These are phyloP conservation scores for Ogataea naganishii DNA, from an alignment of 805 yeast genomes.

Conservation along the genomic window DNA sequence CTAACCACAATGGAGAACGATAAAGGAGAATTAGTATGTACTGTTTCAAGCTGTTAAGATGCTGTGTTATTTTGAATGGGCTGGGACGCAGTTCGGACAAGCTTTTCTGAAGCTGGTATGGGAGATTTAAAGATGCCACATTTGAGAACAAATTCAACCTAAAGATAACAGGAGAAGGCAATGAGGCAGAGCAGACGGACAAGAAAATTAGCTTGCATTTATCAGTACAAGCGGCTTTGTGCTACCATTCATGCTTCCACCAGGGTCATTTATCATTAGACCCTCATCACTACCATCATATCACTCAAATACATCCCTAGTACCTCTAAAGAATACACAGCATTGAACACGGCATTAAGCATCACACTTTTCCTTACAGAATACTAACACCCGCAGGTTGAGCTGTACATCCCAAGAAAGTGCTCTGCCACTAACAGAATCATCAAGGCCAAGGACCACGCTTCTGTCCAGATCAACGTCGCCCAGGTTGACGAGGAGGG, in stretches of 20 bases:
- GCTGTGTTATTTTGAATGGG: not conserved
- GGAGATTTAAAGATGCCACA: not conserved
- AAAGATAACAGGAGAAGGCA: not conserved
- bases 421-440: constrained; percentile 99
- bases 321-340: no score
- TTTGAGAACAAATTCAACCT: not conserved
- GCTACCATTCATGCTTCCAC: no score
- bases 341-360: no score
- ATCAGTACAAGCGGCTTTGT: no score
- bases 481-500: constrained; percentile 98
- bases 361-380: constrained; percentile 7
- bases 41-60: not conserved
- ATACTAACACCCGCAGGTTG: constrained; percentile 57
- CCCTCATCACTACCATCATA: no score
- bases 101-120: not conserved
- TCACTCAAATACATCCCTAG: no score
- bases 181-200: not conserved
- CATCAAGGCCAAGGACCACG: constrained; percentile 99
- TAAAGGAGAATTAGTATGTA: constrained; percentile 97
- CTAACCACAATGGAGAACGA: constrained; percentile 99
- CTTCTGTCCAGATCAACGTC: constrained; percentile 97
- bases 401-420: constrained; percentile 99
- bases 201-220: no score
- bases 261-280: no score
- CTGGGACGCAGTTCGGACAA: not conserved